phyloP scores from a whole-genome alignment of 192 early-diverging fungal genomes.

The Podila epicladia region DNA sequence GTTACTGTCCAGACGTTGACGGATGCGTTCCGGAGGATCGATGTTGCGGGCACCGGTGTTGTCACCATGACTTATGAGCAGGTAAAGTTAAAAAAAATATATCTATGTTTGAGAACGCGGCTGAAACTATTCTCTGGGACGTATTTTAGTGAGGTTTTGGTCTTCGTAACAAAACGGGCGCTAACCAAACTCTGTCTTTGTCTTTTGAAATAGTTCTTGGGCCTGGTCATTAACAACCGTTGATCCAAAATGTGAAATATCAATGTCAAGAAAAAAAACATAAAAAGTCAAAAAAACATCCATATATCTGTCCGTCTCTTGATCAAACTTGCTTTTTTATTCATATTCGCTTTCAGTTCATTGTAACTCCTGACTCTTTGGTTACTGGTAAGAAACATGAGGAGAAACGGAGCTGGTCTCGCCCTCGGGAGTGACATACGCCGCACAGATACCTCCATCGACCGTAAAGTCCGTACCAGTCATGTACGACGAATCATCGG shows the following conservation, averaged over 20 bases:
- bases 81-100: not conserved
- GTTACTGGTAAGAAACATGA: constrained; percentile 46
- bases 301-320: no score
- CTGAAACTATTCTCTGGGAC: not conserved
- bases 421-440: constrained; percentile 67
- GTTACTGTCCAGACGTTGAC: constrained; percentile 72
- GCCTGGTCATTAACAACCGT: constrained; percentile 41
- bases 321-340: no score
- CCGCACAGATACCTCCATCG: constrained; percentile 83
- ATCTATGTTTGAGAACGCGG: not conserved
- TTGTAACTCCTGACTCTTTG: not conserved
- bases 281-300: not conserved
- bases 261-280: not conserved
- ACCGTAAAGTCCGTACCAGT: constrained; percentile 86
- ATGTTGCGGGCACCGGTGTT: constrained; percentile 65
- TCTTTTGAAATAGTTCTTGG: constrained; percentile 26
- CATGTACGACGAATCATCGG: constrained; percentile 79
- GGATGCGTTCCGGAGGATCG: constrained; percentile 64
- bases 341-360: not conserved
- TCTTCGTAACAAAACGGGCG: not conserved
- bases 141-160: no score
- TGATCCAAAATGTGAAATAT: not conserved
- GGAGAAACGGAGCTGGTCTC: constrained; percentile 43
- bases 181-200: not conserved
- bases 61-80: constrained; percentile 69